These are phyloP conservation scores for Xerocomellus intermedius DNA, from an alignment of 768 basidiomycete genomes.

Conservation along the genomic window DNA sequence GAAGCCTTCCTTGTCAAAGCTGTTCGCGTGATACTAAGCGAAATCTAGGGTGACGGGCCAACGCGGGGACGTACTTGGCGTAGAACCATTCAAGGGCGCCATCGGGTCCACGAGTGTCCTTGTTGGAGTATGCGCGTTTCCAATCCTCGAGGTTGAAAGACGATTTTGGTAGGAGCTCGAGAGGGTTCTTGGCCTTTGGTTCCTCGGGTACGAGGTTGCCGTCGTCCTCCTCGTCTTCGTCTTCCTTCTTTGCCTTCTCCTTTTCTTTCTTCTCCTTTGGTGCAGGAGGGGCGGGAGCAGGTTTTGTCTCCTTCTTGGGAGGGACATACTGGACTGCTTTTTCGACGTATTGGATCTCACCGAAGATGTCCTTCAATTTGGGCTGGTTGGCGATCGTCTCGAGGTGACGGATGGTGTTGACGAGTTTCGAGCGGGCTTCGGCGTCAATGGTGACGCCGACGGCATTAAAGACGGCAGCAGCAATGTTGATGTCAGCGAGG, in stretches of 20 bases:
- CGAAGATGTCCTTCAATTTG: constrained; percentile 64
- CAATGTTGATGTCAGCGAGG: constrained; percentile 80
- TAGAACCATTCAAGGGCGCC: constrained; percentile 97
- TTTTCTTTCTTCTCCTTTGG: constrained; percentile 63
- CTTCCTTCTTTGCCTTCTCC: constrained; percentile 56
- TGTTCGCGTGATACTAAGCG: constrained; percentile 30
- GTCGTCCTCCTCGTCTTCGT: constrained; percentile 73
- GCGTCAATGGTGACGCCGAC: constrained; percentile 64
- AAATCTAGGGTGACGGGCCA: not conserved
- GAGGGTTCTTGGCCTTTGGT: constrained; percentile 93
- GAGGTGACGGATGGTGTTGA: constrained; percentile 79
- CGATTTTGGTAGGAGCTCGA: constrained; percentile 87
- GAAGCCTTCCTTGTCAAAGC: constrained; percentile 87
- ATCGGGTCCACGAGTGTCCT: constrained; percentile 83
- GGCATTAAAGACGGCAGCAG: constrained; percentile 53
- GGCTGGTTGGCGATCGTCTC: constrained; percentile 90
- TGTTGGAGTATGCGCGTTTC: constrained; percentile 98
- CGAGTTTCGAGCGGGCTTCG: constrained; percentile 58
- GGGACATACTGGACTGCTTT: constrained; percentile 70
- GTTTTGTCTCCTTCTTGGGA: constrained; percentile 67
- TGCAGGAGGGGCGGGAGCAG: constrained; percentile 39
- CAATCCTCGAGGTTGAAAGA: constrained; percentile 91
- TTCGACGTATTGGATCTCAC: constrained; percentile 58
- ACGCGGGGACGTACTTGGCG: constrained; percentile 60
- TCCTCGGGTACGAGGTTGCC: constrained; percentile 70